Percentiles rank a stretch among this genome's conserved stretches.
phyloP scores from a whole-genome alignment of 768 basidiomycete species.

The Termitomyces sp. region DNA sequence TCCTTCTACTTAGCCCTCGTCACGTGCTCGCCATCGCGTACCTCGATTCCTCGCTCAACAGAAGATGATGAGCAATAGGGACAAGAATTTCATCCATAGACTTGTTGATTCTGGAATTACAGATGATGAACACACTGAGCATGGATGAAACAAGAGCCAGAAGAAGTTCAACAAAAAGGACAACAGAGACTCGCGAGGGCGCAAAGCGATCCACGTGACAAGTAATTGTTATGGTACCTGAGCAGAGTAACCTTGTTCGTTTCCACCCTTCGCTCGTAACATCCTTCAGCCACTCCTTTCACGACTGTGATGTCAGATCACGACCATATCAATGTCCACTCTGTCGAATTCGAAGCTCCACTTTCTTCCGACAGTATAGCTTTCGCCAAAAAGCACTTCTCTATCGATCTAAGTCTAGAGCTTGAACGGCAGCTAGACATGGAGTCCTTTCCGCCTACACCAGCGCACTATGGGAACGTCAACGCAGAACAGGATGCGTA shows the following conservation, averaged over 20 bases:
- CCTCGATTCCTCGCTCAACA: no score
- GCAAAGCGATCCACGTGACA: background rate
- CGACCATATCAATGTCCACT: constrained; percentile 26
- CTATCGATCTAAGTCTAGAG: constrained; percentile 76
- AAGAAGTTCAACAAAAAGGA: background rate
- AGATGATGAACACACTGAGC: background rate
- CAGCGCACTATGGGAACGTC: constrained; percentile 20
- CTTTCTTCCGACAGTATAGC: constrained; percentile 18
- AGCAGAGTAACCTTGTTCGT: background rate
- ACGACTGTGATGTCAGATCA: constrained; percentile 22
- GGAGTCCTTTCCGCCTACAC: constrained; percentile 51
- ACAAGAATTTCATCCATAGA: background rate
- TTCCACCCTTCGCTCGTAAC: background rate
- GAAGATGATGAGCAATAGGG: no score
- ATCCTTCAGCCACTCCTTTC: background rate
- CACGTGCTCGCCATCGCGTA: no score
- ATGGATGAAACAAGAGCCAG: background rate
- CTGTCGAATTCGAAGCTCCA: constrained; percentile 33
- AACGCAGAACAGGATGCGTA: constrained; percentile 9
- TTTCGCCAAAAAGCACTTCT: constrained; percentile 34
- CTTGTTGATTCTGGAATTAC: background rate
- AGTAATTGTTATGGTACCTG: background rate
- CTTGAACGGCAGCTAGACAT: constrained; percentile 71
- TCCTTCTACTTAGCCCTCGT: no score
- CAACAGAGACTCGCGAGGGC: background rate